Evolutionary conservation across 176 grass and related monocot genomes (phyloP), one percentile per base, ranked within the genome.

Genomic region (Puccinellia tenuiflora): DNA sequence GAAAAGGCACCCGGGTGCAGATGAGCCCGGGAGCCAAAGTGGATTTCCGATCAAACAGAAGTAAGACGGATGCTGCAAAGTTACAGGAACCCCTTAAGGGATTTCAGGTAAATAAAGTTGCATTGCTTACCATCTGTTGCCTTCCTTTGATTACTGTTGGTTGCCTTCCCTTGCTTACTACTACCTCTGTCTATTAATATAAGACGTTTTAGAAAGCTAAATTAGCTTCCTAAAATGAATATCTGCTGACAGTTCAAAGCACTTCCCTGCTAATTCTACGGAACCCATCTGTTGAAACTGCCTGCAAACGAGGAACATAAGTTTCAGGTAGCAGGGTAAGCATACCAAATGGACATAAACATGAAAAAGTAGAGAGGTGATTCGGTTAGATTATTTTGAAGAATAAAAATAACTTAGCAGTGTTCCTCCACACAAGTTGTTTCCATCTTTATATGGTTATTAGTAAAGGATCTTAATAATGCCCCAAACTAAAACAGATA

Each of bases 231-330:
- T n/a, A n/a, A n/a, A n/a, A n/a, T n/a, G n/a, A n/a, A n/a, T n/a
- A 64, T 81, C 79, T 59, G 45, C 64, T 37, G 21, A 84, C 35
- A 80, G 48, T 29, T 51, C 74, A 79, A 24, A 70, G 48, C 9
- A 45, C 14, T 79, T 56, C 54, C 81, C 79, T 70, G 51, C 64
- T 52, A 83, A 73, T 61, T 81, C 83, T 86, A 82, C 78, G 54
- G 68, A 83, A 57, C n/a, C 43, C 35, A 24, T 85, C 86, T 81
- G 51, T 82, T 85, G 91, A 84, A 97, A 92, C 51, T 97, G 65
- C 87, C 94, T 97, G 84, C 42, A 86, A 24, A 88, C 76, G 28
- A 79, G 35, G 39, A 79, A 78, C 88, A 33, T 10, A 81, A 55
- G 53, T 24, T 78, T 71, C 24, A 77, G 40, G 11, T 11, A 82